phyloP scores from a whole-genome alignment of 2,329 filamentous ascomycete species.

The Calcarisporium arbuscula region DNA sequence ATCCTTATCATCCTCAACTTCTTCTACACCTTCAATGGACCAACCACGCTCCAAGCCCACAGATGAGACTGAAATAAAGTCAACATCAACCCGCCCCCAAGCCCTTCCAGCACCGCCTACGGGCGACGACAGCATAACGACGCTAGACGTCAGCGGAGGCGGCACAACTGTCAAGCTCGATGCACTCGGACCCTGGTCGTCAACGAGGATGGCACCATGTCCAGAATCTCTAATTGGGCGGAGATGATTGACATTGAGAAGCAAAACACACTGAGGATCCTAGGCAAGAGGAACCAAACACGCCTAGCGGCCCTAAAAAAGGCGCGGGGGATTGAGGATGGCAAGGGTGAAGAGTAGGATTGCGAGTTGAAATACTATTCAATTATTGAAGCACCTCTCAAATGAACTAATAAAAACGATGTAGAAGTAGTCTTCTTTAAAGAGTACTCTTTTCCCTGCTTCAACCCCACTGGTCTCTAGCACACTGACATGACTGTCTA shows the following conservation, averaged over 20 bases:
- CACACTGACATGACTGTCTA: too few species aligned
- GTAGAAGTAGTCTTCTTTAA: too few species aligned
- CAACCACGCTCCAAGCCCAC: neutral
- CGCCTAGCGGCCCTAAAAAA: conserved; percentile 46
- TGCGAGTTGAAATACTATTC: too few species aligned
- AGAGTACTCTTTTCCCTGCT: too few species aligned
- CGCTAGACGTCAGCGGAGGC: conserved; percentile 26
- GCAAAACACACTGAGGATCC: conserved; percentile 57
- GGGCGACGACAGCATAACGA: conserved; percentile 13
- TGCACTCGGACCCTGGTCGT: conserved; percentile 67
- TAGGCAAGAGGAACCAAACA: conserved; percentile 63
- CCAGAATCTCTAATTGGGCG: conserved; percentile 66
- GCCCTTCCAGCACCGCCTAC: conserved; percentile 21
- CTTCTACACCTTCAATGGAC: too few species aligned
- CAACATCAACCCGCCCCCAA: conserved; percentile 7
- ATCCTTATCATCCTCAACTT: conserved; percentile 2
- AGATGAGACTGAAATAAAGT: conserved; percentile 2
- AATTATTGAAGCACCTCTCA: too few species aligned
- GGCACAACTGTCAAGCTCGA: conserved; percentile 50
- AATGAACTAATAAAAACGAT: too few species aligned
- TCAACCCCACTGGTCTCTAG: too few species aligned
- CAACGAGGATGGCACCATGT: conserved; percentile 64
- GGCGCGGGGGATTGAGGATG: conserved; percentile 4
- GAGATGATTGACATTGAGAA: conserved; percentile 64
- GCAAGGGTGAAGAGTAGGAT: conserved; percentile 10